Base-by-base conservation (phyloP, 805 yeast species). In the Candida jianshihensis region DNA sequence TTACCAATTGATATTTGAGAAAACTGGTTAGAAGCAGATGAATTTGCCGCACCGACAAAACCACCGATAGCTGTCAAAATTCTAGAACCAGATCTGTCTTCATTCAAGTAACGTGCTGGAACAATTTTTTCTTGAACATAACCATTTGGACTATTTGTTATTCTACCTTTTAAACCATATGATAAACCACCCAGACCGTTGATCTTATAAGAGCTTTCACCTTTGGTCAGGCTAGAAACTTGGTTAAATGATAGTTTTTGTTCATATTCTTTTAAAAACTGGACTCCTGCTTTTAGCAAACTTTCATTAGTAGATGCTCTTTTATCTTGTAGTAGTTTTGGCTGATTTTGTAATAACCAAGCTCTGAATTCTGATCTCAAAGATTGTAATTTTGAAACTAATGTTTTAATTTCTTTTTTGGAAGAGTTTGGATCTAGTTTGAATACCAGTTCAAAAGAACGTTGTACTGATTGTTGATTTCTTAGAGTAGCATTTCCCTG, bases 101-200 rank as follows among this genome's bases (percentile, higher is more conserved):
- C 25, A 59, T 37, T 64, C 64, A 31, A 73, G 31, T 75, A 60
- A 65, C 95, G 75, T 40, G 90, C 94, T 13, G 88, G 84, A 15
- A 74, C 75, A 29, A 80, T 66, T 36, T 62, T 62, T 19, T 70
- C 72, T 11, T 61, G 57, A 32, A 70, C 62, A 18, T 76, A 59
- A 34, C 95, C 95, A 49, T 79, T 75, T 17, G 94, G 92, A 4
- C 82, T 66, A 54, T 76, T 81, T 39, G 64, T 54, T 26, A 86
- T 61, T 54, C 86, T 71, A 6, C 95, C 95, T 39, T 68, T 71
- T 42, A 81, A 70, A 27, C 65, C 66, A 49, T 84, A 86, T 2
- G 85, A 71, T 41, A 85, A 67, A 6, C 95, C 95, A 20, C 82
- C 95, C 7, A 83, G 73, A 22, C 88, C 94, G 36, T 79, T 70